Conservation (phyloP, 345 rosid species). For the Turritis glabra region DNA sequence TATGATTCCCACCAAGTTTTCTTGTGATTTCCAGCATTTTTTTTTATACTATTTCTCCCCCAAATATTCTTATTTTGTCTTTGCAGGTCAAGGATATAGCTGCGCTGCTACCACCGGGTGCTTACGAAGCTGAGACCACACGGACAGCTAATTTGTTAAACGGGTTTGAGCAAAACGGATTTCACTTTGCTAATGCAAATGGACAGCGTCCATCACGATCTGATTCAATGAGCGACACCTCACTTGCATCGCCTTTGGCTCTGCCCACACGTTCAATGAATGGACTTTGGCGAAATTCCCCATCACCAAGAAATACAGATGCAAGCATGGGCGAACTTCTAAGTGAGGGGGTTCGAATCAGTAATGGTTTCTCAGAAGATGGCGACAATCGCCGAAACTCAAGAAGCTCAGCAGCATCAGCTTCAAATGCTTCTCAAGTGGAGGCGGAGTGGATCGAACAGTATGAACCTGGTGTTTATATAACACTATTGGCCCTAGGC, state of each 20-base stretch:
- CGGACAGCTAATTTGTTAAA: constrained; percentile 49
- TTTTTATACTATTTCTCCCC: neutral
- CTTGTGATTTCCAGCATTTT: neutral
- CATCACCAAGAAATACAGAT: constrained; percentile 47
- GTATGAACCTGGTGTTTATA: constrained; percentile 90
- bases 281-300: constrained; percentile 45
- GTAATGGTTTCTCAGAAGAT: constrained; percentile 50
- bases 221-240: constrained; percentile 52
- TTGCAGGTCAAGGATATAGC: constrained; percentile 89
- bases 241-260: constrained; percentile 51
- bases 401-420: constrained; percentile 48
- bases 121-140: constrained; percentile 57
- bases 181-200: constrained; percentile 53
- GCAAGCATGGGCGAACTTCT: constrained; percentile 45
- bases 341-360: constrained; percentile 45
- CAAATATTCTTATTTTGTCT: neutral
- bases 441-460: constrained; percentile 98
- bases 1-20: neutral
- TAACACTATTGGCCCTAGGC: constrained; percentile 76
- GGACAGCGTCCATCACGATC: constrained; percentile 67
- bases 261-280: constrained; percentile 42
- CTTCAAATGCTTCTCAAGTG: constrained; percentile 50
- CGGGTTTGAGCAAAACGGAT: constrained; percentile 72
- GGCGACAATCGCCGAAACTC: constrained; percentile 54
- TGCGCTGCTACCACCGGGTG: constrained; percentile 74